Base-by-base conservation (phyloP, 1,284 basidiomycete species). In the Cryptococcus deneoformans region DNA sequence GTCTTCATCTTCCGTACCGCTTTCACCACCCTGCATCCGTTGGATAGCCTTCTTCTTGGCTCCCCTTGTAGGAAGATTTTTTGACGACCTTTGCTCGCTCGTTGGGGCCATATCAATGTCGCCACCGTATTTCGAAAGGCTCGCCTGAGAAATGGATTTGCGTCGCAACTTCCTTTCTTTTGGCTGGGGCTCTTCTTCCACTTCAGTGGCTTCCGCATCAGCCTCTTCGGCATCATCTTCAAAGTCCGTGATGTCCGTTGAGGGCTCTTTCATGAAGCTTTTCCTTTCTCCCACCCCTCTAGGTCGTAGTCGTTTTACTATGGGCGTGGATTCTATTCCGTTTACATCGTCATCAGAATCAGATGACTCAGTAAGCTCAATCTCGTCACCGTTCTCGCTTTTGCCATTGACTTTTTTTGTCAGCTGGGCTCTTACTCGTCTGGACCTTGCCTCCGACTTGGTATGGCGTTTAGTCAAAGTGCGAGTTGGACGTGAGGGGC, bases 241-340 rank as follows among this genome's bases (percentile, higher is more conserved):
- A 24, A 75, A 60, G 8, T 59, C 57, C 38, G 79, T 34, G 67
- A 79, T 79, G 20, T 77, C 79, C 2, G 66, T 69, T 6, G 61
- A 70, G 36, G 53, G 59, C 46, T 58, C 68, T 45, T 61, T 69
- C 51, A 53, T 51, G 47, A 53, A 55, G 48, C 56, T 66, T 44
- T 46, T 51, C 39, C 49, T 48, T 12, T 48, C 56, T 9, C 59
- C 62, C 7, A 6, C 29, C 29, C 29, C 34, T 7, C 72, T 59
- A 6, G 71, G 61, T 0, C 73, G 64, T n/a, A 74, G 60, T 5
- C 70, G 60, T 6, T 63, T 60, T 5, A 69, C 87, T 82, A 69
- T 85, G 82, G 85, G 87, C 82, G 56, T 74, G 0, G 86, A 83
- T 53, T 86, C 83, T 24, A 47, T 11, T 52, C 77, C 75, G 37